Evolutionary conservation across 2,329 filamentous ascomycete species (phyloP), one percentile per base, ranked within the genome.

Genomic region (Tolypocladium tundrense): DNA sequence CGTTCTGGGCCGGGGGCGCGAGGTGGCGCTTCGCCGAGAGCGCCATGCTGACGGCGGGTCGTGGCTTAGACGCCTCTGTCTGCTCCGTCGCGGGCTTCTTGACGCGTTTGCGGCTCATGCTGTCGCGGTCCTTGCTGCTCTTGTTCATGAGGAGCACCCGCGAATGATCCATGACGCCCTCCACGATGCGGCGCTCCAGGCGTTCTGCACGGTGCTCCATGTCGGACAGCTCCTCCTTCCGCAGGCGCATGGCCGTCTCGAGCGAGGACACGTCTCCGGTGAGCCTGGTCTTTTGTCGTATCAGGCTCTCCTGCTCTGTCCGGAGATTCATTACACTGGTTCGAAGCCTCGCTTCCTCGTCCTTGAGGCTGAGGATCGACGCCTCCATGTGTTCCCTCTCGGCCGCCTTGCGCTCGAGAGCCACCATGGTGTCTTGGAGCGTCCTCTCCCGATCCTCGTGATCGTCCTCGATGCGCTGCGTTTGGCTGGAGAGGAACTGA

Each of bases 161-260:
- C 24, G 93, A 97, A 70, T 97, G 93, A 66, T 97, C 92, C 75
- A 99, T 95, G 61, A 97, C 90, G 33, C 93, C 92, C 63, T 97
- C 93, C 39, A 99, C 77, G 64, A 99, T 96, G 33, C 94, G 87
- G 56, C 92, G 88, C 75, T 99, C 94, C 31, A 99, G 79, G 4
- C 85, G 84, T 70, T 97, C 91, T 3, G 93, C 94, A 61, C 93
- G 88, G 13, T 82, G 78, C 70, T 97, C 93, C 89, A 99, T 97
- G 33, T 88, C 82, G 52, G 90, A 85, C 59, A 99, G 84, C 74
- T 97, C 94, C 64, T 97, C 93, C 51, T 90, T 88, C 57, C 94
- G 88, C 58, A 97, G 86, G 21, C 88, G 85, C 37, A 97, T 81
- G 1, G 94, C 93, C 10, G 91, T 97, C 70, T 97, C 91, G 2